Conservation (phyloP, 352 stramenopile species). For the Phytopythium boreale region DNA sequence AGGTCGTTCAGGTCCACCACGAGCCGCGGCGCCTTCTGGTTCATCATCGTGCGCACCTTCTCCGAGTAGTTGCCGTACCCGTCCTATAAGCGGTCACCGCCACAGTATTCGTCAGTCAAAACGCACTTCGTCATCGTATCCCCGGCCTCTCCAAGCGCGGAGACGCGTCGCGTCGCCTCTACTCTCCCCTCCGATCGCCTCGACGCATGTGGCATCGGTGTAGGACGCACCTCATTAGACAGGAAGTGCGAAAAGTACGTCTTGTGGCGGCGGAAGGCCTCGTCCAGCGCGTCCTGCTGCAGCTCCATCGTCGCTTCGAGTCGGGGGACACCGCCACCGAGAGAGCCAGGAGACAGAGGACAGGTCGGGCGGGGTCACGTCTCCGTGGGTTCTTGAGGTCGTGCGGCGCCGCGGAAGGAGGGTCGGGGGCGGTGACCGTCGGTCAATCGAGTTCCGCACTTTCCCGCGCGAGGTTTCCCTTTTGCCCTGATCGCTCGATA, state of each 20-base stretch:
- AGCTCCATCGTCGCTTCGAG: conserved; percentile 52
- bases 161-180: background rate
- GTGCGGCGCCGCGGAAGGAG: background rate
- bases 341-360: background rate
- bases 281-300: conserved; percentile 81
- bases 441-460: background rate
- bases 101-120: background rate
- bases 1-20: conserved; percentile 90
- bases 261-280: conserved; percentile 84
- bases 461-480: conserved; percentile 5
- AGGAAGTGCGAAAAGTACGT: conserved; percentile 87
- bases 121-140: too few species aligned
- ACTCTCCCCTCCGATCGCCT: background rate
- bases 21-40: conserved; percentile 67
- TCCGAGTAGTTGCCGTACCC: conserved; percentile 76
- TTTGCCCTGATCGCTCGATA: background rate
- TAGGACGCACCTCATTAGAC: conserved; percentile 57
- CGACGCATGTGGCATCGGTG: background rate
- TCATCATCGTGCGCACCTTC: conserved; percentile 82
- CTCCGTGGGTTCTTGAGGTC: background rate
- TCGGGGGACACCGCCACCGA: background rate
- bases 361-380: background rate
- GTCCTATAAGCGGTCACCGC: conserved; percentile 24
- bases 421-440: background rate
- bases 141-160: background rate